Evolutionary conservation across 2,329 filamentous ascomycete species (phyloP), one percentile per base, ranked within the genome.

Genomic region (Phialemonium atrogriseum): DNA sequence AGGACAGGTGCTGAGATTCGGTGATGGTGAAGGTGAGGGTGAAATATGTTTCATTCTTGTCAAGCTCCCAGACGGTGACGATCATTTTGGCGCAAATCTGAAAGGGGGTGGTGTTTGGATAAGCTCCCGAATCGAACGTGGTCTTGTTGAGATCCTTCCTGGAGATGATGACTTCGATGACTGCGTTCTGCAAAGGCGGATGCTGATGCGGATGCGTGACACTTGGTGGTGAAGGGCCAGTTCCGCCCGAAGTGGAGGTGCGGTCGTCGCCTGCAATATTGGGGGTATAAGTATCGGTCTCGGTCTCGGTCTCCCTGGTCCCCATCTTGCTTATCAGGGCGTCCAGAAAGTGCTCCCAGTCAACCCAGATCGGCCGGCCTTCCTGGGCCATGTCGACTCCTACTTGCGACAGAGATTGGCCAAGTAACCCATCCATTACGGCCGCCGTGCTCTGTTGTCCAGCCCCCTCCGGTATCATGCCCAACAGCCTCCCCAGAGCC

Each of bases 351-450:
- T 59, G 47, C 14, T 76, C 70, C 70, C 71, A 77, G 2, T 62
- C 62, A n/a, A 74, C 56, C 68, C 70, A 75, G 3, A 76, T 60
- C 2, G 69, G 71, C 19, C 59, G 58, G 3, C 79, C 80, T 40
- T 84, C 74, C 43, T 84, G 77, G 9, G 86, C 49, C 58, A 87
- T 70, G 42, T 87, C 80, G 34, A 88, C 68, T 1, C 82, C 82
- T 9, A 88, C 64, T 44, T 86, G 74, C 5, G 73, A 72, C 29
- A 88, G 59, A 0, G 73, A 72, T 47, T 80, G 73, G 2, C 80
- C 81, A 18, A 70, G 67, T 11, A 88, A 60, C 13, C 64, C 58
- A 20, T 86, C 78, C 23, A 70, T 62, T 4, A 73, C 60, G 60
- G 60, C 4, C 48, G 27, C 63, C 60, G 24, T 64, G 56, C 11